Base-by-base conservation (phyloP, 352 stramenopile species). In the Globisporangium echinulatum region DNA sequence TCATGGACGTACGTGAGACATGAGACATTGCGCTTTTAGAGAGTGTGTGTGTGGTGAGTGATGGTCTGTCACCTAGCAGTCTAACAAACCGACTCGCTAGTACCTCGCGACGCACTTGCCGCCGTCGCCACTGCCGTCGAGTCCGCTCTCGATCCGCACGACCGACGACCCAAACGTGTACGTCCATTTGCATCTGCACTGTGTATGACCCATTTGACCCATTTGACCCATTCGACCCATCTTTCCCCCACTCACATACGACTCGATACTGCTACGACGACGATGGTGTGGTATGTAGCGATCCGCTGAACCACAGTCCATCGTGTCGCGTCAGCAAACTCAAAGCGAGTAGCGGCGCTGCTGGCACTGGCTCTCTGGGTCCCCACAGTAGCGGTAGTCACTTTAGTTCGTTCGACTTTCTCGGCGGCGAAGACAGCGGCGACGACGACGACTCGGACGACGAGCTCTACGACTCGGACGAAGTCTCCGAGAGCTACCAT, bases 391-490 rank as follows among this genome's bases (percentile, higher is more conserved):
- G 39, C 39, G 46, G 54, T 7, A 56, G 43, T 4, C 60, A 70
- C 9, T 79, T 85, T 51, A 77, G 71, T 19, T 89, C 79, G n/a
- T 94, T 92, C 46, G 85, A 92, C 52, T 92, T 92, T 40, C 77
- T 94, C 44, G 82, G 82, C 5, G 85, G 85, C 7, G 84, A 90
- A 74, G 80, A 94, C 56, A 94, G 85, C 52, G 81, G 85, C 0
- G 82, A 94, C 0, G 82, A 94, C 0, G 82, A 94, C 44, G 77
- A 87, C 52, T 91, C 81, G 15, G 81, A 90, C 54, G 81, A 84
- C 56, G 81, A 84, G 9, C 54, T 82, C 0, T 90, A 92, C 61
- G 82, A 90, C 51, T 92, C 80, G 5, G 75, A 85, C 39, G 74
- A 90, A 49, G 74, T 92, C 17, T 85, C 77, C 0, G 82, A 87